These are phyloP conservation scores for Trametes cingulata DNA, from an alignment of 768 basidiomycete species.

Conservation along the genomic window DNA sequence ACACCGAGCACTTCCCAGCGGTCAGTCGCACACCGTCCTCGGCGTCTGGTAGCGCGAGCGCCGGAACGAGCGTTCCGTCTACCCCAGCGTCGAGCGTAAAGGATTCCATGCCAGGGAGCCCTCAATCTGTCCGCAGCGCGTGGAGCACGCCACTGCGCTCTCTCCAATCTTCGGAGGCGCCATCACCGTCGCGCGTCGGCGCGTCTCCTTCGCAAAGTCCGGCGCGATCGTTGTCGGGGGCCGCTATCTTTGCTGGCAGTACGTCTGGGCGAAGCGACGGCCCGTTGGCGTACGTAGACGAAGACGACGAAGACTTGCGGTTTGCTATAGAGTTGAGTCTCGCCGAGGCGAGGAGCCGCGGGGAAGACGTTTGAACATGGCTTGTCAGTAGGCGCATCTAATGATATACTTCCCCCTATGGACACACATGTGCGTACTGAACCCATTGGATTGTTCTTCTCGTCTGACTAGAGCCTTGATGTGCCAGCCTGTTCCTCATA, in stretches of 20 bases:
- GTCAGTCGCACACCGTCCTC: slow-evolving; percentile 35
- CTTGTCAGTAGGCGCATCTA: neutral
- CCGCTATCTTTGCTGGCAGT: neutral
- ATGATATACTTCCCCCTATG: neutral
- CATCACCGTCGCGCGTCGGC: slow-evolving; percentile 17
- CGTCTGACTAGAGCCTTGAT: no score
- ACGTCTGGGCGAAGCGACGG: neutral
- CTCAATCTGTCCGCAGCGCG: slow-evolving; percentile 28
- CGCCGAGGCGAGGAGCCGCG: slow-evolving; percentile 53
- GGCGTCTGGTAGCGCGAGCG: slow-evolving; percentile 18
- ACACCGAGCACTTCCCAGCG: slow-evolving; percentile 36
- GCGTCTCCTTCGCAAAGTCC: slow-evolving; percentile 18
- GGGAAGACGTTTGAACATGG: slow-evolving; percentile 23
- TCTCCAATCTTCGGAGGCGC: slow-evolving; percentile 24
- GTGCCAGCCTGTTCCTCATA: no score
- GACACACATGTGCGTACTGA: neutral
- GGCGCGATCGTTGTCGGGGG: neutral
- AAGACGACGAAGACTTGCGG: slow-evolving; percentile 63
- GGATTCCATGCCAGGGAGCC: slow-evolving; percentile 26
- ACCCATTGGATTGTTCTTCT: no score
- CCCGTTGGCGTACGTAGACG: slow-evolving; percentile 26
- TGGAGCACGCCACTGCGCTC: slow-evolving; percentile 34
- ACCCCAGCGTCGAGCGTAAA: slow-evolving; percentile 17
- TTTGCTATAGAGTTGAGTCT: slow-evolving; percentile 72
- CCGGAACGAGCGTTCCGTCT: slow-evolving; percentile 18